phyloP scores from a whole-genome alignment of 495 filamentous ascomycete genomes.

The Talaromyces liani region DNA sequence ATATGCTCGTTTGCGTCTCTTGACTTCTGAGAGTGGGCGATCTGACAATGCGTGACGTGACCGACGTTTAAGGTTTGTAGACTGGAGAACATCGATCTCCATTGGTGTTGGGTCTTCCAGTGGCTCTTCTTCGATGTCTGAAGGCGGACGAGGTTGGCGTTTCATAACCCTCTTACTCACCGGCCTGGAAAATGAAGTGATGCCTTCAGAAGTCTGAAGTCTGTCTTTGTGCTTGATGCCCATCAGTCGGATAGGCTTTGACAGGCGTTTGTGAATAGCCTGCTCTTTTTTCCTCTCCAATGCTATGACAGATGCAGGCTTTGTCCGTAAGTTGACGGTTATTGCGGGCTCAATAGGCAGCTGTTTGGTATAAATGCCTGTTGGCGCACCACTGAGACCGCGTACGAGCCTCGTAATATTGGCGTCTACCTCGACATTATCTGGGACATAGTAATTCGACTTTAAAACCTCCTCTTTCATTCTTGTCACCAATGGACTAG shows the following conservation, averaged over 20 bases:
- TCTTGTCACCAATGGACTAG: constrained; percentile 42
- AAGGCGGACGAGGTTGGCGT: not conserved
- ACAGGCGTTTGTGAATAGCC: constrained; percentile 20
- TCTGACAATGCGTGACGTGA: not conserved
- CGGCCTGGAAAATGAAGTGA: constrained; percentile 23
- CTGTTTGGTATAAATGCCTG: constrained; percentile 9
- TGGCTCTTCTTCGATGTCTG: not conserved
- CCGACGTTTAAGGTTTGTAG: not conserved
- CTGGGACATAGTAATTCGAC: constrained; percentile 24
- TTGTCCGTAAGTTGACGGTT: constrained; percentile 32
- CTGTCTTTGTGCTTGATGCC: constrained; percentile 16
- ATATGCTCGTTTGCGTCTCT: not conserved
- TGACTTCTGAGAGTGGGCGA: not conserved
- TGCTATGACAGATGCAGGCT: constrained; percentile 24
- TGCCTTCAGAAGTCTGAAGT: constrained; percentile 6
- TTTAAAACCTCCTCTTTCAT: constrained; percentile 47
- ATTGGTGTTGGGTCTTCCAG: not conserved
- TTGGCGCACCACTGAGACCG: constrained; percentile 4
- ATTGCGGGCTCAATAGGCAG: constrained; percentile 23
- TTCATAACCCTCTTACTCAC: not conserved
- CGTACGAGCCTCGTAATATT: constrained; percentile 18
- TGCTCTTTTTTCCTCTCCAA: constrained; percentile 24
- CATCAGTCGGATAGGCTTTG: constrained; percentile 27
- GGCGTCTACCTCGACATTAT: constrained; percentile 24
- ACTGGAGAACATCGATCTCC: not conserved